Evolutionary conservation across 768 basidiomycete species (phyloP), one percentile per base, ranked within the genome.

Genomic region (Trametes punicea): DNA sequence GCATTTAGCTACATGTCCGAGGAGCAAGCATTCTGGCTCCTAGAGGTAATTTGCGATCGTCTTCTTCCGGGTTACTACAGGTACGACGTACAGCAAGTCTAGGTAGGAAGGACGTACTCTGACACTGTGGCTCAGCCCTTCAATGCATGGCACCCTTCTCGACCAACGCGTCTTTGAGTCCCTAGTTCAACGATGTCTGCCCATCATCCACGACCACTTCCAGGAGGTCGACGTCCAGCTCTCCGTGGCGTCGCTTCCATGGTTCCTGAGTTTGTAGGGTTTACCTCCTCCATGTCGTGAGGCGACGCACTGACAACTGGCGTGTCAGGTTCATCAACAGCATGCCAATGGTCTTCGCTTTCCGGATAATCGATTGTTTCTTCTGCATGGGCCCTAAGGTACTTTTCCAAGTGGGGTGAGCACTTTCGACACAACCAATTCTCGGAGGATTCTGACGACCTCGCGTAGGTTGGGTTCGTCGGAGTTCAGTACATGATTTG

Each of bases 321-420:
- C n/a, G 23, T 55, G n/a, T 46, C 21, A 88, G 90, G 66, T 93
- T 82, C 66, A 93, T 93, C 68, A 93, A 93, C 71, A 91, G 88
- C 67, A 93, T 94, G 91, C 91, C 94, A 1, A 88, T 98, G 83
- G 85, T 99, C 38, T 99, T 98, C 66, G 96, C 96, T 0, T 99
- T 97, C 77, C 84, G 97, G 29, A 91, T 97, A 67, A 93, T 95
- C 2, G 95, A 98, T 69, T 98, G 95, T 69, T 95, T 98, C 76
- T 88, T 98, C 74, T 94, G 93, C 63, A 98, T 99, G 96, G 97
- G 97, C 0, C 93, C 95, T 0, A 98, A 96, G 65, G 97, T 99
- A 1, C 74, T 99, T 38, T 99, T 99, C 77, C 97, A 99, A 82
- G 92, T 99, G 51, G 96, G 94, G 92, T 94, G 69, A 70, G 88